A percentile compares a stretch with the other conserved stretches of the same genome.
phyloP scores from a whole-genome alignment of 2,329 filamentous ascomycete species.

The Phaeoacremonium minimum region DNA sequence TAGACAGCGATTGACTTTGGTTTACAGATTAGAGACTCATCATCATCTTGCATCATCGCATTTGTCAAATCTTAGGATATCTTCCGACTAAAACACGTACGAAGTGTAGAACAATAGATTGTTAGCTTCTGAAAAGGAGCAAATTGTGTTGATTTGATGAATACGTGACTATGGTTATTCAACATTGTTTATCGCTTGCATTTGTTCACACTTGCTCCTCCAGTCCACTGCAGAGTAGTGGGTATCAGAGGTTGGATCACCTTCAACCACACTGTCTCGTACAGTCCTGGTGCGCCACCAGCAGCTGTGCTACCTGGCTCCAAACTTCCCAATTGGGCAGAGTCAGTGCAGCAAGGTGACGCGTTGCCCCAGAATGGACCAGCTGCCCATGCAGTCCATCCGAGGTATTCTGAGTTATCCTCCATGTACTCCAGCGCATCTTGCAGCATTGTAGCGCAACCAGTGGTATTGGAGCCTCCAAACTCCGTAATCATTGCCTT shows the following conservation, averaged over 20 bases:
- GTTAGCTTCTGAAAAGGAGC: too few relatives aligned
- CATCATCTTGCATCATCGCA: too few relatives aligned
- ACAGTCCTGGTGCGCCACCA: conserved; percentile 36
- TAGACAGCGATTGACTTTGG: too few relatives aligned
- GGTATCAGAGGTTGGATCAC: conserved; percentile 38
- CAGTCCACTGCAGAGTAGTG: conserved; percentile 30
- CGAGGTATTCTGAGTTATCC: conserved; percentile 40
- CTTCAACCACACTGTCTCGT: conserved; percentile 40
- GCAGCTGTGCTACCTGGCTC: conserved; percentile 39
- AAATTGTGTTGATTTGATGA: too few relatives aligned
- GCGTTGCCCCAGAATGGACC: conserved; percentile 42
- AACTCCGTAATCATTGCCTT: conserved; percentile 48
- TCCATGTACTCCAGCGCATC: conserved; percentile 40
- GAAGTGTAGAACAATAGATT: too few relatives aligned
- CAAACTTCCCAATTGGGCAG: conserved; percentile 33
- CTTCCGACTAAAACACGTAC: too few relatives aligned
- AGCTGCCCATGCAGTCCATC: conserved; percentile 47
- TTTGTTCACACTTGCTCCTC: conserved; percentile 22
- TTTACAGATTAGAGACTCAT: too few relatives aligned
- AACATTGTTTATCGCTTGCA: too few relatives aligned
- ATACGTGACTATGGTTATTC: too few relatives aligned
- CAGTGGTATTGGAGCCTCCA: conserved; percentile 38
- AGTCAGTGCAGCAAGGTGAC: conserved; percentile 32
- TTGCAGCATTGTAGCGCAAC: conserved; percentile 31
- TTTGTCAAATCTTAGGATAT: too few relatives aligned